Conservation (phyloP, 805 yeast species). For the Starmerella apis region DNA sequence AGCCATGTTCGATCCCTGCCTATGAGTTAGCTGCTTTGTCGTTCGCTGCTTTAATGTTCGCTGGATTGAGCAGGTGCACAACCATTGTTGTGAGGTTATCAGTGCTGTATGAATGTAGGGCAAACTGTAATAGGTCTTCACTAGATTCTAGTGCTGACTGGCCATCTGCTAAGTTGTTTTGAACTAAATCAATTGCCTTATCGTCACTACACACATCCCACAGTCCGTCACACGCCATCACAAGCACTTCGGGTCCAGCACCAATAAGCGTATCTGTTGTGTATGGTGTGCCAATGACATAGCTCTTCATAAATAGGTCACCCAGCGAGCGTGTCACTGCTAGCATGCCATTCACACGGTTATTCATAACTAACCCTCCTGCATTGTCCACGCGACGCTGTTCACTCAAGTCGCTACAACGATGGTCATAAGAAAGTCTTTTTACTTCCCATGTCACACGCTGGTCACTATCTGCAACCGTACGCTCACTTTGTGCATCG, state of each 20-base stretch:
- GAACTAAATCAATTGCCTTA: conserved; percentile 65
- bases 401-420: conserved; percentile 74
- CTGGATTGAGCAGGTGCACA: conserved; percentile 31
- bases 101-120: conserved; percentile 68
- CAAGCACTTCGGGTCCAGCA: conserved; percentile 71
- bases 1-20: too few species aligned
- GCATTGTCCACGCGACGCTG: conserved; percentile 58
- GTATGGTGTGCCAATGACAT: conserved; percentile 83
- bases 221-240: conserved; percentile 90
- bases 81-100: conserved; percentile 94
- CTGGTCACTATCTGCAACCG: conserved; percentile 17
- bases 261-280: conserved; percentile 76
- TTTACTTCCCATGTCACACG: conserved; percentile 49
- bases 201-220: conserved; percentile 92
- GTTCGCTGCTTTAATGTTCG: too few species aligned
- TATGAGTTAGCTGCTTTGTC: background rate
- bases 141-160: conserved; percentile 53
- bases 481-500: conserved; percentile 7
- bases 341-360: conserved; percentile 87
- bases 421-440: conserved; percentile 84
- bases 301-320: conserved; percentile 80
- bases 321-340: conserved; percentile 93
- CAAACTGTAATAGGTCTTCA: conserved; percentile 53
- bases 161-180: conserved; percentile 36
- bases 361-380: conserved; percentile 84